Percentiles rank a stretch among this genome's conserved stretches.
Evolutionary conservation across 2,329 filamentous ascomycete species (phyloP).

Genomic region (Sporothrix humicola): DNA sequence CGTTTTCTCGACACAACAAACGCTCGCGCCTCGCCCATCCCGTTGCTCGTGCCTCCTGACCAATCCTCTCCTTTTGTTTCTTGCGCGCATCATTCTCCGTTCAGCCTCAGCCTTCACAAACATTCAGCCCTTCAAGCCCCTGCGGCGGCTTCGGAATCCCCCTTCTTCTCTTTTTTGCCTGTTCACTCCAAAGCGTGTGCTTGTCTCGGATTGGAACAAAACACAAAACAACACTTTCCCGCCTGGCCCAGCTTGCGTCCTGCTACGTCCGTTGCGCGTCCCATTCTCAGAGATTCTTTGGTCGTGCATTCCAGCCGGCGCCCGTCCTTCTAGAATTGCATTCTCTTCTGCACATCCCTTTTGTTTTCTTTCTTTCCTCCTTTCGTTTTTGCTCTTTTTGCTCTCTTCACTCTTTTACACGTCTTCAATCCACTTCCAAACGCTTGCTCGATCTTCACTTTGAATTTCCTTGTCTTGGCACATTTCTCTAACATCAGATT

Average conservation of each 20-base stretch:
- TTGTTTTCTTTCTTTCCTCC: slow-evolving; percentile 1
- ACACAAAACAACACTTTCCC: slow-evolving; percentile 26
- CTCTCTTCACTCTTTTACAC: background rate
- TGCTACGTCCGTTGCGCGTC: background rate
- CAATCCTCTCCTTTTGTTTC: slow-evolving; percentile 12
- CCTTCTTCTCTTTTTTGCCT: slow-evolving; percentile 21
- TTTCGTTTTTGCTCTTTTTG: background rate
- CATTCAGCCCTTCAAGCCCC: slow-evolving; percentile 16
- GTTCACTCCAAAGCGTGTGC: slow-evolving; percentile 12
- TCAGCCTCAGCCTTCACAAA: slow-evolving; percentile 7
- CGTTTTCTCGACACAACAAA: background rate
- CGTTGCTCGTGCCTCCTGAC: background rate
- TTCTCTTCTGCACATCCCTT: slow-evolving; percentile 15
- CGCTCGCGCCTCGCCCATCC: slow-evolving; percentile 13
- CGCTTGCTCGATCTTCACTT: background rate
- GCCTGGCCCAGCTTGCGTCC: background rate
- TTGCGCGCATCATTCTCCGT: slow-evolving; percentile 6
- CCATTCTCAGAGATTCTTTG: background rate
- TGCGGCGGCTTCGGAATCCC: background rate
- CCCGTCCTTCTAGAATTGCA: slow-evolving; percentile 12
- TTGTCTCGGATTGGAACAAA: slow-evolving; percentile 28
- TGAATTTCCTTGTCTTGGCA: background rate
- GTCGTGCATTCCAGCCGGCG: slow-evolving; percentile 20
- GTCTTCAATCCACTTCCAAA: background rate
- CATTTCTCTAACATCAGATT: slow-evolving; percentile 20